These are phyloP conservation scores for Narthecium ossifragum DNA, from an alignment of 106 monocot genomes.

Conservation along the genomic window DNA sequence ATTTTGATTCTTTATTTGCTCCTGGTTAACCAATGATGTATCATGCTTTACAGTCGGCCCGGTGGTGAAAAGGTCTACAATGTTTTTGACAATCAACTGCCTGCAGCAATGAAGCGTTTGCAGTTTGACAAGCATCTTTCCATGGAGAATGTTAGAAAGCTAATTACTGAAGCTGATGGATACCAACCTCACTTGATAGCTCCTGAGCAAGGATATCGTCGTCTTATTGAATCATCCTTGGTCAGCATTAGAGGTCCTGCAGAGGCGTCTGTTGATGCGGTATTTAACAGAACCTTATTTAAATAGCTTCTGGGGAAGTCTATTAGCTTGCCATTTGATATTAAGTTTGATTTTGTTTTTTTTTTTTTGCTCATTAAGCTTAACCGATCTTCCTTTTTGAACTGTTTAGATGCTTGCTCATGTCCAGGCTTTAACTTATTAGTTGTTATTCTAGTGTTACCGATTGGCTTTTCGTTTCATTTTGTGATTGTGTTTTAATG, in stretches of 20 bases:
- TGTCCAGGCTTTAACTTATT: no score
- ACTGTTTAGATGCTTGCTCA: no score
- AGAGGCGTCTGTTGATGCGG: constrained; percentile 96
- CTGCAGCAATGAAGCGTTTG: constrained; percentile 89
- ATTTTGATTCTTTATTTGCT: no score
- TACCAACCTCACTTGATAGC: constrained; percentile 99
- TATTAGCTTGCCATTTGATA: background rate
- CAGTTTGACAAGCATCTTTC: constrained; percentile 99
- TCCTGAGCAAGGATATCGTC: constrained; percentile 97
- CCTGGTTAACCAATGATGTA: background rate
- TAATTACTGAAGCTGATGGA: constrained; percentile 97
- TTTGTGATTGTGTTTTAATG: background rate
- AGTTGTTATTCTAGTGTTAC: no score
- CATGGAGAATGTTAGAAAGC: constrained; percentile 96
- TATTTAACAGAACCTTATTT: constrained; percentile 22
- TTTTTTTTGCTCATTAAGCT: background rate
- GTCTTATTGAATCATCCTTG: constrained; percentile 87
- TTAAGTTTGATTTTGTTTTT: background rate
- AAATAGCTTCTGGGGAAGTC: background rate
- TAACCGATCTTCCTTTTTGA: no score
- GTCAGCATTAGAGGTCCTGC: constrained; percentile 93
- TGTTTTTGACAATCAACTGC: constrained; percentile 96
- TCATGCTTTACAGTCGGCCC: constrained; percentile 52
- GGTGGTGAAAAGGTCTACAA: constrained; percentile 98
- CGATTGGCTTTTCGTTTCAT: no score